Evolutionary conservation across 352 stramenopile species (phyloP), one percentile per base, ranked within the genome.

Genomic region (Globisporangium iwayamae): DNA sequence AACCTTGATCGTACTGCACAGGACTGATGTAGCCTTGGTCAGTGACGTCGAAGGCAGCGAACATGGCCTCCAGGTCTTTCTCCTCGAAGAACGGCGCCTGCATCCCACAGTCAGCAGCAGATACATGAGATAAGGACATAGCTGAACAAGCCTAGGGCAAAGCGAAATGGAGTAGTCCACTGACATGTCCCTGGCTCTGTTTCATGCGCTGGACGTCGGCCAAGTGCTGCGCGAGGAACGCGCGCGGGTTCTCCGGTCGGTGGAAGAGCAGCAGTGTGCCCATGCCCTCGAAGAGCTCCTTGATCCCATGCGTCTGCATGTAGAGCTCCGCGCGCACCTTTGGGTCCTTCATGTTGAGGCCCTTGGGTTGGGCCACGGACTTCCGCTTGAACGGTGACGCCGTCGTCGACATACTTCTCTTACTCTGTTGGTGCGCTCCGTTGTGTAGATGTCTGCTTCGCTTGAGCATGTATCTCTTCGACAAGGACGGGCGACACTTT

Each of bases 71-170:
- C 10, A 93, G 56, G 66, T 91, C 84, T 13, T 80, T 69, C 20
- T 93, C 84, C 16, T 86, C 78, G 50, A 93, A 91, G 70, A 91
- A 91, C 11, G 76, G 72, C 1, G 85, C 58, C 83, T 91, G 65
- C 0, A 7, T 8, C 20, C 1, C 16, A n/a, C n/a, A 28, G 41
- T 7, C 57, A 43, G 13, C 1, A 8, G 8, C 34, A 39, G 8
- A 39, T 11, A 39, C 34, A 39, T 39, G 34, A 39, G 7, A 8
- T 11, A 22, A 38, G 22, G 1, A 20, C 56, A 11, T 20, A 18
- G 30, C 20, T 14, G 20, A 28, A 4, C 46, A 52, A 41, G 20
- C 16, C 28, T 10, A 63, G 16, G 22, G n/a, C 9, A 25, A 30
- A 39, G 5, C 14, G 16, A 11, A 55, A 20, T 22, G 28, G 2